Base-by-base conservation (phyloP, 495 filamentous ascomycete species). In the Talaromyces stipitatus region DNA sequence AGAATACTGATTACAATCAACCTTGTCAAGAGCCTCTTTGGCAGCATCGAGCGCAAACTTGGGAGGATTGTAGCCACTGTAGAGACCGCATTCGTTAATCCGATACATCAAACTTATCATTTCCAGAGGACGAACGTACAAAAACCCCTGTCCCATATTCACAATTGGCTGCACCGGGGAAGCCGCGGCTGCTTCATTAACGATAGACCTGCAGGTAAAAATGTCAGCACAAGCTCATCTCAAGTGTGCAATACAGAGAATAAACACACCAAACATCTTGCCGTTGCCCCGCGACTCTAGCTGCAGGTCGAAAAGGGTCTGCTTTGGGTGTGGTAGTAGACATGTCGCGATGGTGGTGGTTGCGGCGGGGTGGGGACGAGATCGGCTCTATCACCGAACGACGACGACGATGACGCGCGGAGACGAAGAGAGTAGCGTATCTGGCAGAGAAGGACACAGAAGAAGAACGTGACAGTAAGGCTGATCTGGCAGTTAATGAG, bases 1-100 rank as follows among this genome's bases (percentile, higher is more conserved):
- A 12, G 91, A 90, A 73, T 98, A 98, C 74, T 98, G 94, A 69
- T 98, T 98, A 78, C 92, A 96, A 52, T 97, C 94, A 5, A 98
- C 94, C n/a, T 83, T 79, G 66, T 96, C 85, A 22, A 98, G 78
- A 33, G 91, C 91, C 18, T 84, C 76, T 69, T 95, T 96, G 48
- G 94, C 94, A 23, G 94, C 94, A 61, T 96, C 82, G 54, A 95
- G 75, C 53, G 96, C 91, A 69, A 96, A 98, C 12, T 85, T 70
- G 1, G 94, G 94, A 43, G 94, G 94, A 65, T 98, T 98, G 69
- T 98, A 98, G 27, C 94, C 94, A 71, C 82, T 85, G 55, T n/a
- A 10, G 55, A 33, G 61, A 29, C 12, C n/a, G 6, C 2, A 18
- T 8, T 16, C n/a, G n/a, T 41, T 18, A 48, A 48, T 12, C 45